A percentile compares a stretch with the other conserved stretches of the same genome.
phyloP scores from a whole-genome alignment of 1,139 yeast genomes.

The Blastobotrys arbuscula region DNA sequence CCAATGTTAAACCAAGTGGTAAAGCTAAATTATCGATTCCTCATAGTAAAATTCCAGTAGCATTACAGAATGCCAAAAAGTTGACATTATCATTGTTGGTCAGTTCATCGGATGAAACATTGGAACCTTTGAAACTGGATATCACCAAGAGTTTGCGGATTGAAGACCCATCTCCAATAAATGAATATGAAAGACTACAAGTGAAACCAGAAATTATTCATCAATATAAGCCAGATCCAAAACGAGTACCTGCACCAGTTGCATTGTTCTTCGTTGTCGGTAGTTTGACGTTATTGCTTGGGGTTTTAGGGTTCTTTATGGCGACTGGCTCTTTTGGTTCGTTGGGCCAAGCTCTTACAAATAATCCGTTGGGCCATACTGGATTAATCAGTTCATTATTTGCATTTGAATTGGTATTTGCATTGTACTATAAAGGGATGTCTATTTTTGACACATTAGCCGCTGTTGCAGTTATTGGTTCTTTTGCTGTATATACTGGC shows the following conservation, averaged over 20 bases:
- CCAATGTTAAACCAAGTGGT: constrained; percentile 24
- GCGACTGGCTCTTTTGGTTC: constrained; percentile 20
- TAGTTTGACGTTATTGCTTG: constrained; percentile 35
- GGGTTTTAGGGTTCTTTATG: constrained; percentile 24
- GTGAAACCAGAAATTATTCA: constrained; percentile 65
- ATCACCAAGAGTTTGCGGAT: constrained; percentile 16
- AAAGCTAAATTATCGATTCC: constrained; percentile 30
- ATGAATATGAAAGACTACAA: constrained; percentile 30
- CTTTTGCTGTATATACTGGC: constrained; percentile 62
- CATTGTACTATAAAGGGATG: constrained; percentile 62
- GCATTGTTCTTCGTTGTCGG: constrained; percentile 53
- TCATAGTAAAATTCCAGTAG: constrained; percentile 28
- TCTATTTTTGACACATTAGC: constrained; percentile 67
- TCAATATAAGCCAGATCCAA: constrained; percentile 52
- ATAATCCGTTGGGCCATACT: constrained; percentile 35
- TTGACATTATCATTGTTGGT: constrained; percentile 24
- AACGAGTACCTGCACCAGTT: constrained; percentile 48
- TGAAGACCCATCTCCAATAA: constrained; percentile 14
- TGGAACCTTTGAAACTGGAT: constrained; percentile 15
- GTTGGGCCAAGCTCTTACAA: constrained; percentile 25
- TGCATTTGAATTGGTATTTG: constrained; percentile 58
- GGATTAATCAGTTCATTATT: constrained; percentile 51
- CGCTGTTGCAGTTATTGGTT: constrained; percentile 46
- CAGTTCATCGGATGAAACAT: constrained; percentile 24
- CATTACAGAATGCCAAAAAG: constrained; percentile 19